phyloP scores from a whole-genome alignment of 2,329 filamentous ascomycete species.

The Rosellinia necatrix region DNA sequence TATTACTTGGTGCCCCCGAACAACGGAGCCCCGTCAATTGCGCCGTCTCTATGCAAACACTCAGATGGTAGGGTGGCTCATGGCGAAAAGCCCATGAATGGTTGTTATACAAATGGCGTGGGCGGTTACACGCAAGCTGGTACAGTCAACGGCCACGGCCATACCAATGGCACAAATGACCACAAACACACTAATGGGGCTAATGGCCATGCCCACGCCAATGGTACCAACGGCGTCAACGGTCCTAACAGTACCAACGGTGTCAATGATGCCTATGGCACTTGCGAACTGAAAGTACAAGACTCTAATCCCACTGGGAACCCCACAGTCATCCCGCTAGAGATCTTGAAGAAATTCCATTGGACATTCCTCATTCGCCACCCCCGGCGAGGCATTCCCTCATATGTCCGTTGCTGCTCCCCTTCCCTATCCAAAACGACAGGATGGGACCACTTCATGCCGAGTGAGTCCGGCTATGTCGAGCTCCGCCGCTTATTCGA shows the following conservation, averaged over 20 bases:
- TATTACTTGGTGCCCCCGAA: constrained; percentile 86
- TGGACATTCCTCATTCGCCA: constrained; percentile 97
- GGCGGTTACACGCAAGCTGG: too few relatives aligned
- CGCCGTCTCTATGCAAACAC: constrained; percentile 76
- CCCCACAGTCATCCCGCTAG: constrained; percentile 80
- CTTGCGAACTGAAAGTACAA: constrained; percentile 22
- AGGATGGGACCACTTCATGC: constrained; percentile 85
- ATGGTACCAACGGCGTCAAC: constrained; percentile 3
- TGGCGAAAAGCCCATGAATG: constrained; percentile 22
- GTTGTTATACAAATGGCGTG: too few relatives aligned
- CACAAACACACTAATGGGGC: constrained; percentile 18
- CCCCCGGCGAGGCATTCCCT: constrained; percentile 88
- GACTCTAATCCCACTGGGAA: constrained; percentile 66
- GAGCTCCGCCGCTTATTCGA: constrained; percentile 89
- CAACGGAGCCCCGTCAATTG: constrained; percentile 68
- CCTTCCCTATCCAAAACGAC: constrained; percentile 83
- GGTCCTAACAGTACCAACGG: constrained; percentile 15
- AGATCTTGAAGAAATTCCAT: constrained; percentile 79
- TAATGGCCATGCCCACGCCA: constrained; percentile 1
- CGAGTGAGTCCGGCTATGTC: constrained; percentile 85
- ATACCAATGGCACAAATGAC: too few relatives aligned
- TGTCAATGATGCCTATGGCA: constrained; percentile 16
- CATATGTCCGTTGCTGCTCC: constrained; percentile 91
- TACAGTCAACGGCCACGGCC: too few relatives aligned
- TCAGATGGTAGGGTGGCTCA: constrained; percentile 26